Conservation (phyloP, 1,284 basidiomycete species). For the Grifola frondosa region DNA sequence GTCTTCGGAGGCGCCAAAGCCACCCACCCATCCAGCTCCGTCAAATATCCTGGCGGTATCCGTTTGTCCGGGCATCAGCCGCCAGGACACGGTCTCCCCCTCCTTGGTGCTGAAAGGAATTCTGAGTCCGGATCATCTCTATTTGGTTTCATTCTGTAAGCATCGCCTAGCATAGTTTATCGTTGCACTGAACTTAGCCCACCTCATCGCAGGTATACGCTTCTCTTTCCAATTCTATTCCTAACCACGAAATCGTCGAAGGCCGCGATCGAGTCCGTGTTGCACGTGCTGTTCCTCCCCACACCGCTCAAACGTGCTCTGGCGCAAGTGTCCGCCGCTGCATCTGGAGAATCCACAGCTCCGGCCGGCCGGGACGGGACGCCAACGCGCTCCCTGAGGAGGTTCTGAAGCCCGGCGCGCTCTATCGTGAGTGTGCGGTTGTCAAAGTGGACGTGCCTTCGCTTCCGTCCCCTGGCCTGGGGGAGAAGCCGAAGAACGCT, state of each 20-base stretch:
- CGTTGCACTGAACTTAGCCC: neutral
- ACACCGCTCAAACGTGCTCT: constrained; percentile 60
- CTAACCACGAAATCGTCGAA: constrained; percentile 62
- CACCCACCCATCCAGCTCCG: constrained; percentile 40
- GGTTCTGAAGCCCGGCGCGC: constrained; percentile 69
- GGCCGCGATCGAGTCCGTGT: constrained; percentile 58
- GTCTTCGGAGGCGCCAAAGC: constrained; percentile 10
- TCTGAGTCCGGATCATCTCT: constrained; percentile 33
- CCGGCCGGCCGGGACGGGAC: constrained; percentile 4
- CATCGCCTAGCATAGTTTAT: constrained; percentile 9
- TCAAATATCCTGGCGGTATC: constrained; percentile 72
- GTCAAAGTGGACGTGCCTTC: constrained; percentile 46
- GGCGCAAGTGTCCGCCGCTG: constrained; percentile 33
- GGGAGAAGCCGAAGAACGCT: constrained; percentile 22
- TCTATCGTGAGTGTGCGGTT: constrained; percentile 72
- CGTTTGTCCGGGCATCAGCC: constrained; percentile 72
- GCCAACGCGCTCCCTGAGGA: constrained; percentile 42
- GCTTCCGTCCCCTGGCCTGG: constrained; percentile 8
- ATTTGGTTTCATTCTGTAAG: constrained; percentile 46
- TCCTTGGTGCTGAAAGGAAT: constrained; percentile 49
- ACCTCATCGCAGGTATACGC: constrained; percentile 49
- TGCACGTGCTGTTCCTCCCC: constrained; percentile 74
- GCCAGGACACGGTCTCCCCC: constrained; percentile 61
- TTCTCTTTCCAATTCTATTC: constrained; percentile 57
- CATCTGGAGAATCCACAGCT: constrained; percentile 18